Conservation (phyloP, 805 yeast species). For the Candida bentonensis region DNA sequence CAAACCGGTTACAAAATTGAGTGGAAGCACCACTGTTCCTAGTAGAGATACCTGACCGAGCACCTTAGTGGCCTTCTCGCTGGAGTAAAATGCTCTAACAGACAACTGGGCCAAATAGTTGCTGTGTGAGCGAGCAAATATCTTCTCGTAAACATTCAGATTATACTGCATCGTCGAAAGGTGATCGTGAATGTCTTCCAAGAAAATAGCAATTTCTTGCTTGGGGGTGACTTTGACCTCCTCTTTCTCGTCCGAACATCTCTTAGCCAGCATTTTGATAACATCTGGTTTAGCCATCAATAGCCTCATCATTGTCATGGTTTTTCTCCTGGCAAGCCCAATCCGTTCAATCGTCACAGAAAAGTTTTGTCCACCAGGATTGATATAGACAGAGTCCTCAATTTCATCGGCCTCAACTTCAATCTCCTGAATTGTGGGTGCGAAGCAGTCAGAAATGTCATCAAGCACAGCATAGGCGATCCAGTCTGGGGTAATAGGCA, state of each 20-base stretch:
- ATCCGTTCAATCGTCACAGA: conserved; percentile 39
- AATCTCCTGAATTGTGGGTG: conserved; percentile 43
- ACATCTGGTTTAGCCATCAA: conserved; percentile 93
- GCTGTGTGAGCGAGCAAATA: conserved; percentile 80
- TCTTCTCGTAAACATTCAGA: conserved; percentile 79
- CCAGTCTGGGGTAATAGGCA: conserved; percentile 50
- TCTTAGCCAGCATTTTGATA: conserved; percentile 86
- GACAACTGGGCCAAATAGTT: conserved; percentile 89
- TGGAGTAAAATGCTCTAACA: conserved; percentile 80
- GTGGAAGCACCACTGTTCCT: conserved; percentile 83
- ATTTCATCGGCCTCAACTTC: conserved; percentile 53
- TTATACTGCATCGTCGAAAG: conserved; percentile 92
- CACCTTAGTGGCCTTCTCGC: conserved; percentile 73
- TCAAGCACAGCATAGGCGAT: conserved; percentile 51
- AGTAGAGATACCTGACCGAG: conserved; percentile 77
- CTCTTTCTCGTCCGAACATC: conserved; percentile 64
- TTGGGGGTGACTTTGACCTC: conserved; percentile 37
- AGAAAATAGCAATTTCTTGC: conserved; percentile 79
- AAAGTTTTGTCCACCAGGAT: conserved; percentile 34
- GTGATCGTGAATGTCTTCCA: conserved; percentile 96
- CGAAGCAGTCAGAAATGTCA: conserved; percentile 52
- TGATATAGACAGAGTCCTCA: conserved; percentile 72
- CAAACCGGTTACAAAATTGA: conserved; percentile 79
- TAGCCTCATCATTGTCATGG: conserved; percentile 83
- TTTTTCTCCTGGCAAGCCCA: conserved; percentile 80